Conservation (phyloP, 2,329 filamentous ascomycete species). For the Cladosporium sphaerospermum region DNA sequence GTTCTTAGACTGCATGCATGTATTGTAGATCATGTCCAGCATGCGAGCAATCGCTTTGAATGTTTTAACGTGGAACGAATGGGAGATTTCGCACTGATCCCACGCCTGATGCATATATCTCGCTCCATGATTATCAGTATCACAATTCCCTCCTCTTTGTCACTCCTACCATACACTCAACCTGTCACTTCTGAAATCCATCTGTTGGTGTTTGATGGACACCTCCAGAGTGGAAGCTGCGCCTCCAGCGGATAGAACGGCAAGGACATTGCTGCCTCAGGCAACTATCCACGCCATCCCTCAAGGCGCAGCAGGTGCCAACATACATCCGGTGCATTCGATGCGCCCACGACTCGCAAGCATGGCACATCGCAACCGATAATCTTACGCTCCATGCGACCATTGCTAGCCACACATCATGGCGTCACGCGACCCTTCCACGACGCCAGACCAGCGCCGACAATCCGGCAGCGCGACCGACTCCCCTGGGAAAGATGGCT, state of each 20-base stretch:
- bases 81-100: too few relatives aligned
- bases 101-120: too few relatives aligned
- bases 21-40: neutral
- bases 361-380: slow-evolving; percentile 4
- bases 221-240: too few relatives aligned
- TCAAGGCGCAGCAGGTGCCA: slow-evolving; percentile 9
- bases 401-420: slow-evolving; percentile 6
- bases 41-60: too few relatives aligned
- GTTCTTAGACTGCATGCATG: neutral
- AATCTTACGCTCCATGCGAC: neutral
- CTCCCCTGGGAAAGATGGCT: slow-evolving; percentile 25
- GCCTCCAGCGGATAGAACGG: neutral
- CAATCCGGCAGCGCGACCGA: slow-evolving; percentile 14
- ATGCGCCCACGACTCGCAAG: neutral
- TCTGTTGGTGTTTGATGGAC: too few relatives aligned
- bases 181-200: too few relatives aligned
- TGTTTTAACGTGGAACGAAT: too few relatives aligned
- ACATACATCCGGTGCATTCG: slow-evolving; percentile 3
- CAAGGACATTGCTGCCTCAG: neutral
- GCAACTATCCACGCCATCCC: neutral
- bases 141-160: too few relatives aligned
- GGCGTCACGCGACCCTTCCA: slow-evolving; percentile 16
- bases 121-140: too few relatives aligned
- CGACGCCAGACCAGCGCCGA: slow-evolving; percentile 12
- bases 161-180: too few relatives aligned